Conservation (phyloP, 2,329 filamentous ascomycete genomes). For the Pseudocercospora cruenta region DNA sequence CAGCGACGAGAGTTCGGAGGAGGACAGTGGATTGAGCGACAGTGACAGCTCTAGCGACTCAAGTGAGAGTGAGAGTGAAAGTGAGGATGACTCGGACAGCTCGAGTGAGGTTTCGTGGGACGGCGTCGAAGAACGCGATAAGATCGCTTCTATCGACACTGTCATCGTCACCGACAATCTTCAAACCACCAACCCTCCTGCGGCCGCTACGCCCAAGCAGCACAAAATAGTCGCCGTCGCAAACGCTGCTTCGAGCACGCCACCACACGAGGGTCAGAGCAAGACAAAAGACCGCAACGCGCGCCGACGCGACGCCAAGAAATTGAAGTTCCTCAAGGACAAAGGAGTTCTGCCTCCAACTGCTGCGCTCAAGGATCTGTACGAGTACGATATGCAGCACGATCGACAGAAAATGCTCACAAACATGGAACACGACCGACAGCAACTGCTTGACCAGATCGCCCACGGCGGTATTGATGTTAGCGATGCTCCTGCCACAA, state of each 20-base stretch:
- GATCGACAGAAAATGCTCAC: conserved; percentile 19
- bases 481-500: background rate
- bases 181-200: background rate
- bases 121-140: conserved; percentile 19
- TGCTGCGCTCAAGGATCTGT: conserved; percentile 56
- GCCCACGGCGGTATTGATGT: conserved; percentile 23
- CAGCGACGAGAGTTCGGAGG: conserved; percentile 15
- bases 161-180: background rate
- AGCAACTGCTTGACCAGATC: conserved; percentile 23
- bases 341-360: conserved; percentile 55
- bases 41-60: conserved; percentile 25
- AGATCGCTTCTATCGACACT: background rate
- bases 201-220: background rate
- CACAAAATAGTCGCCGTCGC: background rate
- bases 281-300: conserved; percentile 45
- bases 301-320: conserved; percentile 55
- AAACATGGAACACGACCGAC: conserved; percentile 18
- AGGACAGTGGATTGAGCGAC: conserved; percentile 22
- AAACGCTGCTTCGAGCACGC: background rate
- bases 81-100: conserved; percentile 22
- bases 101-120: conserved; percentile 25
- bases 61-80: conserved; percentile 26
- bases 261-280: conserved; percentile 5
- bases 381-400: conserved; percentile 13
- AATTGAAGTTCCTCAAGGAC: conserved; percentile 57